These are phyloP conservation scores for Xylaria sp. DNA, from an alignment of 495 filamentous ascomycete species.

Conservation along the genomic window DNA sequence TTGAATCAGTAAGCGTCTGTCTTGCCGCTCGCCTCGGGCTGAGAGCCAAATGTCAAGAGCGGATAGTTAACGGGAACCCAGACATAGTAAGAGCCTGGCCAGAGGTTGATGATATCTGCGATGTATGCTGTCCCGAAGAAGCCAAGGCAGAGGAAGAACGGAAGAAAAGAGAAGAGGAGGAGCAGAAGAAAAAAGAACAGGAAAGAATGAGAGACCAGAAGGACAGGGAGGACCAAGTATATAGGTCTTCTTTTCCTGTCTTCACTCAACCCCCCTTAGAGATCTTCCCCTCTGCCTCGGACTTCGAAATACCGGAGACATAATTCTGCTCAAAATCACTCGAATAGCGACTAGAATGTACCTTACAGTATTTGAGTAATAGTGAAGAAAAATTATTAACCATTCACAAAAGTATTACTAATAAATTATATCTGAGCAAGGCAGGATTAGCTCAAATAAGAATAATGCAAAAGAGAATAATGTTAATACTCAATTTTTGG, in stretches of 20 bases:
- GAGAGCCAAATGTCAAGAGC: slow-evolving; percentile 4
- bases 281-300: not conserved
- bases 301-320: not conserved
- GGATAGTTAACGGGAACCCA: slow-evolving; percentile 20
- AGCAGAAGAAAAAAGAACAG: not conserved
- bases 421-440: too few relatives aligned
- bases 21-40: not conserved
- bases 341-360: too few relatives aligned
- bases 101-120: slow-evolving; percentile 26
- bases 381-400: too few relatives aligned
- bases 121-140: slow-evolving; percentile 30
- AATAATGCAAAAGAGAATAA: too few relatives aligned
- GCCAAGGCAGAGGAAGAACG: slow-evolving; percentile 22
- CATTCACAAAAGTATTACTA: too few relatives aligned
- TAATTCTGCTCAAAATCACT: too few relatives aligned
- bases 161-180: slow-evolving; percentile 17
- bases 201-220: not conserved
- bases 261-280: not conserved
- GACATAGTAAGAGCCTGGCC: slow-evolving; percentile 9
- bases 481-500: too few relatives aligned
- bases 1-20: not conserved
- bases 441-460: too few relatives aligned
- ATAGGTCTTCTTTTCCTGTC: not conserved
- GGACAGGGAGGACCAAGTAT: not conserved
- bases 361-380: too few relatives aligned